Conservation (phyloP, 2,329 filamentous ascomycete species). For the Fusarium incarnatum region DNA sequence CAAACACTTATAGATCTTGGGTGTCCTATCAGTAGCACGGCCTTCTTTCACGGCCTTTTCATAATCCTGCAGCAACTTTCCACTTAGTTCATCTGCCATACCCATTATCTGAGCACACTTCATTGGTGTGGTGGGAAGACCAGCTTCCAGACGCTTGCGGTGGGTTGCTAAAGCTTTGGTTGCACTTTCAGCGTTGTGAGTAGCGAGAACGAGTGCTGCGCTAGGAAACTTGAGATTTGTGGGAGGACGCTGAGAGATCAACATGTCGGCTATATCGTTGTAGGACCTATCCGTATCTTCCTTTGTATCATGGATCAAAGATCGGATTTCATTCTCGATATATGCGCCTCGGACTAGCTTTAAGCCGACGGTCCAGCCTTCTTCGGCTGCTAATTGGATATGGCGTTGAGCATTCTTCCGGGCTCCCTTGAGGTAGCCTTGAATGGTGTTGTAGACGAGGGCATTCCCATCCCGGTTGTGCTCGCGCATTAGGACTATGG, state of each 20-base stretch:
- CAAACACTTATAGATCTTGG: conserved; percentile 52
- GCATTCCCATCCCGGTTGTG: conserved; percentile 53
- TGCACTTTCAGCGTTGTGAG: conserved; percentile 61
- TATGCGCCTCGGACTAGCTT: conserved; percentile 70
- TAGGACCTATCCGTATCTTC: conserved; percentile 64
- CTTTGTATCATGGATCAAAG: conserved; percentile 63
- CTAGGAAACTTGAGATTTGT: conserved; percentile 53
- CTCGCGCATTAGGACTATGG: conserved; percentile 51
- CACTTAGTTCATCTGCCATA: conserved; percentile 69
- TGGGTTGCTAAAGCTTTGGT: conserved; percentile 58
- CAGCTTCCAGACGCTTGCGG: conserved; percentile 51
- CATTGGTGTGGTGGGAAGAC: conserved; percentile 50
- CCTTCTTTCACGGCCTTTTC: conserved; percentile 32
- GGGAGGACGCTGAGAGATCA: conserved; percentile 54
- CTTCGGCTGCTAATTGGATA: conserved; percentile 58
- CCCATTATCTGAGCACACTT: conserved; percentile 66
- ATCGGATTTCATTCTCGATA: conserved; percentile 60
- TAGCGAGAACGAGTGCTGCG: conserved; percentile 63
- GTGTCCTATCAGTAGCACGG: conserved; percentile 33
- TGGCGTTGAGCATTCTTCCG: conserved; percentile 57
- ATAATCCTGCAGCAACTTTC: conserved; percentile 57
- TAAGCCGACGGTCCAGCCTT: conserved; percentile 64
- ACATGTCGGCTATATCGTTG: conserved; percentile 59
- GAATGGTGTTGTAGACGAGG: conserved; percentile 63
- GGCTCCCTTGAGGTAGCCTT: conserved; percentile 65